Evolutionary conservation across 257 asterid species (phyloP).

Genomic region (Lavandula angustifolia): DNA sequence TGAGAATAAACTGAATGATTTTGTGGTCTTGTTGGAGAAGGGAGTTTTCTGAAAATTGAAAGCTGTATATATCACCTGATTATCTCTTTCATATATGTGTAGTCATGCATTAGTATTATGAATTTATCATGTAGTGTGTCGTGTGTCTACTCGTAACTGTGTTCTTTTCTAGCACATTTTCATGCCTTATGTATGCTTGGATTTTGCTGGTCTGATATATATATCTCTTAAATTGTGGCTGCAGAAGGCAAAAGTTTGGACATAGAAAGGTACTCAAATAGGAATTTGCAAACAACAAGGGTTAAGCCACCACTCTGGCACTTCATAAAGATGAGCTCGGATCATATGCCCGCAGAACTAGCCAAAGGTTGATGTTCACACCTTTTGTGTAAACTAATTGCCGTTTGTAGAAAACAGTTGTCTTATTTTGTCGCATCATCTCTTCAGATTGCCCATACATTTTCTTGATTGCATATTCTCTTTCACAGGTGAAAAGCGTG

Average conservation of each 20-base stretch:
- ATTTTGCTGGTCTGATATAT: conserved; percentile 13
- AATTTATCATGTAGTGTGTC: neutral
- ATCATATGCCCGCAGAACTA: conserved; percentile 71
- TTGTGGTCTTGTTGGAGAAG: neutral
- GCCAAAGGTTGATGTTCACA: conserved; percentile 46
- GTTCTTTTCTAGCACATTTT: neutral
- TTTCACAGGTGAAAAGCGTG: conserved; percentile 44
- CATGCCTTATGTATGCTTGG: neutral
- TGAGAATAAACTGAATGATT: neutral
- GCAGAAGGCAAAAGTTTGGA: conserved; percentile 50
- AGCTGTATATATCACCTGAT: neutral
- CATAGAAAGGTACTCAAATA: conserved; percentile 60
- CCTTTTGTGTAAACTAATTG: conserved; percentile 5
- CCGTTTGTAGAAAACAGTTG: neutral
- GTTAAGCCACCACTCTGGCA: conserved; percentile 48
- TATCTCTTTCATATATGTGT: neutral
- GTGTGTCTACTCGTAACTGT: neutral
- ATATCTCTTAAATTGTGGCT: conserved; percentile 12
- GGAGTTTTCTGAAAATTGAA: neutral
- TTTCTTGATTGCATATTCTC: conserved; percentile 14
- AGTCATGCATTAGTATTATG: neutral
- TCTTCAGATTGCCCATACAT: conserved; percentile 13
- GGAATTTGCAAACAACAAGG: conserved; percentile 28
- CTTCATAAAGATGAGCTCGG: conserved; percentile 45
- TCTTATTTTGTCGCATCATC: neutral